These are phyloP conservation scores for Chimonanthus salicifolius DNA, from an alignment of 164 flowering plant species.

Conservation along the genomic window DNA sequence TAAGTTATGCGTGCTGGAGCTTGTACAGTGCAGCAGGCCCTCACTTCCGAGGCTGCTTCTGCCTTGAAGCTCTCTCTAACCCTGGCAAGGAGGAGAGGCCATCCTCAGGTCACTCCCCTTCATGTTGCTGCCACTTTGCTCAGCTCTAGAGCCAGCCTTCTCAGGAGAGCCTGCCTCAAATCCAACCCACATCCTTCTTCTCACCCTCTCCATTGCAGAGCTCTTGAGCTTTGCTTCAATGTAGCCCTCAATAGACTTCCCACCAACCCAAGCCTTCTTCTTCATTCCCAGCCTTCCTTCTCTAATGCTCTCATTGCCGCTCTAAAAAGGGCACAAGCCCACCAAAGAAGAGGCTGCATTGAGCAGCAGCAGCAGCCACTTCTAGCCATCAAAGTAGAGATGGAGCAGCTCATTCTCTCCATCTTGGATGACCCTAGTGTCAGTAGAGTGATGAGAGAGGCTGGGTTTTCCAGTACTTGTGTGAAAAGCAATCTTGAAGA, in stretches of 20 bases:
- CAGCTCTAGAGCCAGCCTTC: slow-evolving; percentile 40
- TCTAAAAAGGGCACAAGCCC: slow-evolving; percentile 89
- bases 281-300: slow-evolving; percentile 61
- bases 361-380: slow-evolving; percentile 61
- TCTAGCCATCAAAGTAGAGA: slow-evolving; percentile 66
- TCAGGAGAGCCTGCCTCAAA: slow-evolving; percentile 77
- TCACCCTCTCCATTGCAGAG: slow-evolving; percentile 80
- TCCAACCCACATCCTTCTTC: slow-evolving; percentile 54
- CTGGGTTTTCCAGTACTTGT: slow-evolving; percentile 84
- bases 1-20: slow-evolving; percentile 85
- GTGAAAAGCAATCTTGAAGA: slow-evolving; percentile 73
- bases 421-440: slow-evolving; percentile 94
- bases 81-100: slow-evolving; percentile 81
- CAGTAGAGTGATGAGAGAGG: slow-evolving; percentile 94
- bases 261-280: slow-evolving; percentile 48
- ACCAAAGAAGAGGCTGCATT: slow-evolving; percentile 71
- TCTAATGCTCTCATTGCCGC: slow-evolving; percentile 95
- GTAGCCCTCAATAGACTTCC: slow-evolving; percentile 93
- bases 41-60: slow-evolving; percentile 91
- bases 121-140: slow-evolving; percentile 90
- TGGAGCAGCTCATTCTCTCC: slow-evolving; percentile 83
- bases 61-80: slow-evolving; percentile 72
- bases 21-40: slow-evolving; percentile 84
- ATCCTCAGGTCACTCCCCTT: slow-evolving; percentile 91
- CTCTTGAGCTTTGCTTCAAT: slow-evolving; percentile 96